phyloP scores from a whole-genome alignment of 768 basidiomycete genomes.

The Suillus sp. region DNA sequence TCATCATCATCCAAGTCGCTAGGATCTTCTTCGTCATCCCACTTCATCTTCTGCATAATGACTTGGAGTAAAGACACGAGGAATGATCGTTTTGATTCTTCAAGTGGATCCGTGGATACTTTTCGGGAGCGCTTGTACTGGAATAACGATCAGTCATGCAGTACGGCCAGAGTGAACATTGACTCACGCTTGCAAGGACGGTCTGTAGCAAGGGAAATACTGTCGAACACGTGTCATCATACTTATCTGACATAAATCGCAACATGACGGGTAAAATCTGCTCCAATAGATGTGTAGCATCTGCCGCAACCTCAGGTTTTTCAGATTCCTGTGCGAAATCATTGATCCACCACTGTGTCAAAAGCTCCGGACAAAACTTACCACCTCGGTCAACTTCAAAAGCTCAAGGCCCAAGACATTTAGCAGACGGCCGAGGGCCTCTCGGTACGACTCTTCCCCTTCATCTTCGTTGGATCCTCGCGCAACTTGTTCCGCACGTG shows the following conservation, averaged over 20 bases:
- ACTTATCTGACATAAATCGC: slow-evolving; percentile 86
- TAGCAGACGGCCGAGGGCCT: slow-evolving; percentile 82
- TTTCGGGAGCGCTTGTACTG: slow-evolving; percentile 83
- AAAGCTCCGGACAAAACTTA: slow-evolving; percentile 29
- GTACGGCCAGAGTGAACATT: background rate
- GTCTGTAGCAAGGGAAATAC: slow-evolving; percentile 80
- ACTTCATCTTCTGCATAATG: slow-evolving; percentile 86
- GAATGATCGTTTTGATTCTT: slow-evolving; percentile 73
- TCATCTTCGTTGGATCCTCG: slow-evolving; percentile 78
- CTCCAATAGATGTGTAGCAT: slow-evolving; percentile 63
- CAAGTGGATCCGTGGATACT: slow-evolving; percentile 59
- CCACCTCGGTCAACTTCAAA: slow-evolving; percentile 75
- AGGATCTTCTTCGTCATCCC: slow-evolving; percentile 78
- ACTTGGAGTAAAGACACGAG: slow-evolving; percentile 76
- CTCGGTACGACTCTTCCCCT: slow-evolving; percentile 86
- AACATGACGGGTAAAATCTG: slow-evolving; percentile 81
- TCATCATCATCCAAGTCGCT: slow-evolving; percentile 91
- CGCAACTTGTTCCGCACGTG: slow-evolving; percentile 63
- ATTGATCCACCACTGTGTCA: slow-evolving; percentile 11
- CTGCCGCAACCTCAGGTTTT: slow-evolving; percentile 58
- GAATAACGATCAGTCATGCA: slow-evolving; percentile 13
- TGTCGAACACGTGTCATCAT: slow-evolving; percentile 86
- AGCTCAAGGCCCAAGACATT: slow-evolving; percentile 83
- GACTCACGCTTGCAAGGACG: slow-evolving; percentile 69
- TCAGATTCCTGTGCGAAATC: slow-evolving; percentile 51